Evolutionary conservation across 768 basidiomycete genomes (phyloP), one percentile per base, ranked within the genome.

Genomic region (Leccinum uliginosum): DNA sequence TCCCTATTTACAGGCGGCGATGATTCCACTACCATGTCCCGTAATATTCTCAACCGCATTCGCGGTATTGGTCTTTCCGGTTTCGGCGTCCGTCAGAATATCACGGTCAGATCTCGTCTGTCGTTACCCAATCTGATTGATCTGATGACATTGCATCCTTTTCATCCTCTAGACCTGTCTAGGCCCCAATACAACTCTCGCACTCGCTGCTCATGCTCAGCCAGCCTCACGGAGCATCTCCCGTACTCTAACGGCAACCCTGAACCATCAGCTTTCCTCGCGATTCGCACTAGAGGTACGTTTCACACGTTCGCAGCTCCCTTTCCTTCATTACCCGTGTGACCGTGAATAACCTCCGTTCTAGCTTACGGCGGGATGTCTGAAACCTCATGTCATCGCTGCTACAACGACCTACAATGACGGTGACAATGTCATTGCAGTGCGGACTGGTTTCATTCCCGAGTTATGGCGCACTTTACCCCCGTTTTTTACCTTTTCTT

Each of bases 221-320:
- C 47, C 60, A 2, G 59, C 61, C 30, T 12, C 62, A 50, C 59
- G 57, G 51, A 60, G 38, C 45, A 67, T 62, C 21, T 63, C 71
- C 10, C 77, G 76, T 15, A 80, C 78, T 55, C 67, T 93, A 38
- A 66, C 83, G 24, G 89, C 88, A 35, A 90, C 90, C 2, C 70
- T 94, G 49, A 82, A 80, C 55, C 87, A 93, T 69, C 88, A 91
- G 63, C 84, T 83, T 65, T 89, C 89, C 27, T 87, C 89, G 14
- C 80, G 82, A 50, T 64, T 84, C 56, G 68, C 70, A 45, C 72
- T 78, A n/a, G 73, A 78, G 70, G 83, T 79, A 67, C 60, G 55
- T 47, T 58, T 51, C 58, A 51, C 61, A 59, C 65, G 56, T 56
- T 64, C 32, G 35, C 32, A 55, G 63, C 53, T 53, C 59, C 52